phyloP scores from a whole-genome alignment of 169 alveolate genomes.

The Cryptosporidium tyzzeri region DNA sequence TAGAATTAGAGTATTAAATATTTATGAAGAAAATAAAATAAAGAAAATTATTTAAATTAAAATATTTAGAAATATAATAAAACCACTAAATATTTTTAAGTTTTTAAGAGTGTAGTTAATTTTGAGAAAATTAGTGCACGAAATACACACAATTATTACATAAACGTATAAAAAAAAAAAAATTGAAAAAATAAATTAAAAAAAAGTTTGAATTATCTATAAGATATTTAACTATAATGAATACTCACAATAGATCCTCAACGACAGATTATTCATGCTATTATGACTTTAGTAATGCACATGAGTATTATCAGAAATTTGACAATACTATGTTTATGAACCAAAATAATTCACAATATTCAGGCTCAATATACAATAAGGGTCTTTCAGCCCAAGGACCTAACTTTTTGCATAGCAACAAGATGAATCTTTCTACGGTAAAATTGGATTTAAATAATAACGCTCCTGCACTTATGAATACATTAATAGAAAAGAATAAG shows the following conservation, averaged over 20 bases:
- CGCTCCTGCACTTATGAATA: constrained; percentile 65
- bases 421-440: constrained; percentile 53
- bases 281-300: background rate
- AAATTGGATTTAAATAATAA: constrained; percentile 52
- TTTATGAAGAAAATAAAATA: too few species aligned
- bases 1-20: too few species aligned
- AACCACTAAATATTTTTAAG: too few species aligned
- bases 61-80: too few species aligned
- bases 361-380: constrained; percentile 33
- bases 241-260: constrained; percentile 15
- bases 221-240: constrained; percentile 12
- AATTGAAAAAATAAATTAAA: background rate
- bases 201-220: background rate
- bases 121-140: background rate
- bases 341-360: background rate
- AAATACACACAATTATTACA: constrained; percentile 11
- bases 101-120: constrained; percentile 5
- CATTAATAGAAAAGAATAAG: constrained; percentile 60
- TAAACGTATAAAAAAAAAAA: background rate
- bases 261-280: constrained; percentile 18
- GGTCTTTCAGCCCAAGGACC: constrained; percentile 75
- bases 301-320: constrained; percentile 2
- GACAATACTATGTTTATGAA: background rate
- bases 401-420: constrained; percentile 45
- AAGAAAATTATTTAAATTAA: too few species aligned